Base-by-base conservation (phyloP, 352 stramenopile species). In the Lagenidium giganteum region DNA sequence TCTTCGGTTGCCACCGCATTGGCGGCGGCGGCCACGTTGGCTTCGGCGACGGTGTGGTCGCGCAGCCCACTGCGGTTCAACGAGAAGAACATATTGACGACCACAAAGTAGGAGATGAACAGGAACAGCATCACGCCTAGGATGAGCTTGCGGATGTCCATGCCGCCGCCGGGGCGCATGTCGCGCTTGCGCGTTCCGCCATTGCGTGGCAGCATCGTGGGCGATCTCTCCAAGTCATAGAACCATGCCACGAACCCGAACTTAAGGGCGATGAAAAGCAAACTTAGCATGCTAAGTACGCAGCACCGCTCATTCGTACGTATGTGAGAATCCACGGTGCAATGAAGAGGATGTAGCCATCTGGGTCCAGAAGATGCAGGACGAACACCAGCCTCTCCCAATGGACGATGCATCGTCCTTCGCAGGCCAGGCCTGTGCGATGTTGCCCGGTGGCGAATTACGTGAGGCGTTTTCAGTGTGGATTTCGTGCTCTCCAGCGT, bases 21-120 rank as follows among this genome's bases (percentile, higher is more conserved):
- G 32, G 32, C 11, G 8, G 32, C 11, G n/a, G 30, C 40, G 9
- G 32, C 17, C 16, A 48, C 41, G 18, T 58, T n/a, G 4, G 42
- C 25, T 38, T 33, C 24, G 17, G 36, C 46, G 13, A 24, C 25
- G 5, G 11, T 14, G 22, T 35, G 14, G 17, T 21, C 26, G 8
- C 35, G 12, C 3, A 47, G 40, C 30, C 16, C 17, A 20, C 23
- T 11, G 18, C 40, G 18, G 12, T 66, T 49, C 26, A 83, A 48
- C 41, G 70, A 65, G 51, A 87, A 87, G 51, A 77, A 81, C 16
- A 75, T 57, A 54, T 85, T 80, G 33, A 87, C 55, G 13, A 83
- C 53, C 16, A 67, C 47, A 33, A 87, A 85, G 61, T 90, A 90
- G 8, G 57, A 47, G 5, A 77, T 60, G 44, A 90, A 77, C 8